phyloP scores from a whole-genome alignment of 2,329 filamentous ascomycete genomes.

The Hypoxylon sp. region DNA sequence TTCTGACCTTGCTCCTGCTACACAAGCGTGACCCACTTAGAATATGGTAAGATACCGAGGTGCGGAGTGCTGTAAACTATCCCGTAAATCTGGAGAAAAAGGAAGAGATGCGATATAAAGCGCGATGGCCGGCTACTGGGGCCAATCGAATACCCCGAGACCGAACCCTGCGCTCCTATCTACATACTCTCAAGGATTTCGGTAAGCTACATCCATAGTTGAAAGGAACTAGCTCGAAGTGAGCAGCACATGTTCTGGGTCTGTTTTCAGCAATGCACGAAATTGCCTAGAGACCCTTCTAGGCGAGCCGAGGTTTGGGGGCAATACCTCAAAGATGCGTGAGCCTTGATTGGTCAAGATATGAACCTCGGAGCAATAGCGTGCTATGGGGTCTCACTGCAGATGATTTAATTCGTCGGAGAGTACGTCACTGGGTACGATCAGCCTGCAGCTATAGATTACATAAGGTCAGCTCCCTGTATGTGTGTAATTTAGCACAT shows the following conservation, averaged over 20 bases:
- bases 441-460: conserved; percentile 5
- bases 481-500: conserved; percentile 1
- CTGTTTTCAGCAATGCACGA: conserved; percentile 27
- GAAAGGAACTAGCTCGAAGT: conserved; percentile 8
- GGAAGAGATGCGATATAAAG: not conserved
- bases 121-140: not conserved
- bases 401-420: conserved; percentile 8
- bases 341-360: conserved; percentile 20
- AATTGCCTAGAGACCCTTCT: conserved; percentile 8
- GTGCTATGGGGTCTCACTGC: not conserved
- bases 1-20: conserved; percentile 15
- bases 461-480: conserved; percentile 7
- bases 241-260: conserved; percentile 30
- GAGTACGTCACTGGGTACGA: conserved; percentile 8
- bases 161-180: not conserved
- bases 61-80: conserved; percentile 16
- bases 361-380: conserved; percentile 38
- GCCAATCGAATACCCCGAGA: not conserved
- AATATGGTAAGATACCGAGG: conserved; percentile 34
- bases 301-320: conserved; percentile 34
- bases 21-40: conserved; percentile 31
- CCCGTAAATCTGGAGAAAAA: conserved; percentile 13
- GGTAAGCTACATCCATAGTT: conserved; percentile 9
- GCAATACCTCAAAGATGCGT: conserved; percentile 8
- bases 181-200: conserved; percentile 11